Base-by-base conservation (phyloP, 306 rosid species). In the Vigna trinervia region DNA sequence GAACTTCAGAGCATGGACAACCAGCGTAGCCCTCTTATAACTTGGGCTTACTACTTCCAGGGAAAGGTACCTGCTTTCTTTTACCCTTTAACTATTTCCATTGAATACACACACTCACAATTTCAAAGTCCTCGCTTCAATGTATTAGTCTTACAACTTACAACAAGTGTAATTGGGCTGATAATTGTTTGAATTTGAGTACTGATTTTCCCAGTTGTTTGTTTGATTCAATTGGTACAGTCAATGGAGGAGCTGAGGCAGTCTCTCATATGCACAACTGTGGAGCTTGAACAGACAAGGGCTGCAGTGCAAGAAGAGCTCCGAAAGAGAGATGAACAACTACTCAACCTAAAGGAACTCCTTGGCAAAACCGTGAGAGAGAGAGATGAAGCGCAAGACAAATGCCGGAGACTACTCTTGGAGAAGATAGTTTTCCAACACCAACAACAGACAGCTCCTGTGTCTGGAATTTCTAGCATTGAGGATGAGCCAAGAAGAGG, bases 381-480 rank as follows among this genome's bases (percentile, higher is more conserved):
- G 61, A 91, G 91, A 87, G 99, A 96, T 47, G 97, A 96, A 80
- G 96, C 92, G 6, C 91, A 86, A 20, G 94, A 86, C 2, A 90
- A 90, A 80, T 88, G 84, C 74, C 92, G 84, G 19, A 89, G 78
- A 38, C 88, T 92, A 39, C 56, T 91, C 48, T 39, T 89, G 61
- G 97, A 92, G 78, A 90, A 87, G 73, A 50, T 95, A 8, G 51
- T 89, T 36, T 73, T 89, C 20, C 85, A 79, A 75, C 82, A 86
- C n/a, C 87, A 82, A 4, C 88, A 81, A 2, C 90, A 85, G 69
- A 73, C 92, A 70, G 92, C 80, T 82, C 96, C 92, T 20, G 63
- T 86, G 14, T 95, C 99, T 41, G 97, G 97, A 69, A 85, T 91
- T 80, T 95, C 99, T 3, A 92, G 97, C 90, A 87, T 92, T 81